phyloP scores from a whole-genome alignment of 2,329 filamentous ascomycete species.

The Microsporum ferrugineum region DNA sequence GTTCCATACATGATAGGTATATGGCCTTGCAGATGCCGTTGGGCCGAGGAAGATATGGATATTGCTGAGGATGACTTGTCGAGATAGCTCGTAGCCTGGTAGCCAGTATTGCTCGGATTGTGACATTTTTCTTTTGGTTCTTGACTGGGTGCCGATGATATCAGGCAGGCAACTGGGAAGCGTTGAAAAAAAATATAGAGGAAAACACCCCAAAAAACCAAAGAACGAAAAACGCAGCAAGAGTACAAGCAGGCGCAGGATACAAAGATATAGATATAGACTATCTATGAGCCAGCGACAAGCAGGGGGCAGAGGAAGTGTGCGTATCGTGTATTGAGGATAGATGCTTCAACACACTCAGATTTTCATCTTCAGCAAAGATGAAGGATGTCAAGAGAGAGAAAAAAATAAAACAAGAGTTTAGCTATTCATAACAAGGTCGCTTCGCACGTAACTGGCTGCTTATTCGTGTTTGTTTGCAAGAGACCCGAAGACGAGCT shows the following conservation, averaged over 20 bases:
- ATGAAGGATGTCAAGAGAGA: not conserved
- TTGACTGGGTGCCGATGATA: not conserved
- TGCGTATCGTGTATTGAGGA: not conserved
- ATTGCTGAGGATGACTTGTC: constrained; percentile 39
- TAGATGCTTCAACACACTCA: constrained; percentile 4
- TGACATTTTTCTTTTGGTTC: constrained; percentile 21
- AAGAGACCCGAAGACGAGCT: not conserved
- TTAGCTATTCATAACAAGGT: not conserved
- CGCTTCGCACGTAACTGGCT: not conserved
- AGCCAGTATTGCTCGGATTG: constrained; percentile 38
- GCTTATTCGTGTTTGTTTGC: not conserved
- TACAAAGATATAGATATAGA: constrained; percentile 6
- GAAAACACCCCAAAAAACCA: not conserved
- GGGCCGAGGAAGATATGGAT: constrained; percentile 41
- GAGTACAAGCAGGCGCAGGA: not conserved
- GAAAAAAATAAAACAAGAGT: not conserved
- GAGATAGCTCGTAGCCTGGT: constrained; percentile 38
- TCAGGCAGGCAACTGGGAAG: not conserved
- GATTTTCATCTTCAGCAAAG: not conserved
- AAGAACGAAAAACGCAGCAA: not conserved
- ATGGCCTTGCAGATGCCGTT: constrained; percentile 37
- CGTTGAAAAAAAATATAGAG: not conserved
- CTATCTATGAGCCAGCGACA: not conserved
- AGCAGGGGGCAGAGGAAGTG: not conserved
- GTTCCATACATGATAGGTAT: constrained; percentile 35